Base-by-base conservation (phyloP, 331 rosid genomes). In the Telfairia occidentalis region DNA sequence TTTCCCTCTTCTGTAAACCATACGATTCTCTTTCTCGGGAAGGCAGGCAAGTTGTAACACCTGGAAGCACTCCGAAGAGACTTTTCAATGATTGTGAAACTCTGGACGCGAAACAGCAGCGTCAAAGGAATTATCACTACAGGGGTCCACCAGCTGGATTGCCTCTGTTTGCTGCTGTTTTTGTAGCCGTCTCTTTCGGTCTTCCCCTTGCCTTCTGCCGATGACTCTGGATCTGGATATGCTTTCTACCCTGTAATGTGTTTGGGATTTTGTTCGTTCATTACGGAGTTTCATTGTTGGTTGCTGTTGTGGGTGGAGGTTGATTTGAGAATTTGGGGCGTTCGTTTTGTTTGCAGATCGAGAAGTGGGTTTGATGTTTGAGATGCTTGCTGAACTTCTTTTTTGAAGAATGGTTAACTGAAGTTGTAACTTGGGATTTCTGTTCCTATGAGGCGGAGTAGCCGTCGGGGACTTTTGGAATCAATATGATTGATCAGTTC, bases 401-500 rank as follows among this genome's bases (percentile, higher is more conserved):
- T 52, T 26, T 49, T 35, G 60, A 48, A 72, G 76, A n/a, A 55
- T 55, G 78, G 48, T 29, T 42, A 76, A 29, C 43, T 63, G 79
- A 76, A 49, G 13, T 63, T 21, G 70, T 63, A 42, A 73, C 77
- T 55, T 66, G 46, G 78, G 53, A 18, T 48, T 55, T 37, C 5
- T 46, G 46, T 48, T 74, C 24, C 71, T 32, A 87, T 83, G 89
- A 82, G 78, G 90, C 69, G 74, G 87, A 75, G 82, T 82, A 71
- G 82, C 83, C 82, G 57, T 77, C 81, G 80, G 79, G 74, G 81
- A 79, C 71, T 43, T 61, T 82, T 23, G 35, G 83, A 73, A 83
- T 81, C 86, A 81, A 88, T 45, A 95, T 95, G 99, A 95, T 95
- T 63, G 97, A 95, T 57, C 99, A 95, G 78, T 95, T 95, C 83